Conservation (phyloP, 192 early-diverging fungal genomes). For the Chytriomyces sp. region DNA sequence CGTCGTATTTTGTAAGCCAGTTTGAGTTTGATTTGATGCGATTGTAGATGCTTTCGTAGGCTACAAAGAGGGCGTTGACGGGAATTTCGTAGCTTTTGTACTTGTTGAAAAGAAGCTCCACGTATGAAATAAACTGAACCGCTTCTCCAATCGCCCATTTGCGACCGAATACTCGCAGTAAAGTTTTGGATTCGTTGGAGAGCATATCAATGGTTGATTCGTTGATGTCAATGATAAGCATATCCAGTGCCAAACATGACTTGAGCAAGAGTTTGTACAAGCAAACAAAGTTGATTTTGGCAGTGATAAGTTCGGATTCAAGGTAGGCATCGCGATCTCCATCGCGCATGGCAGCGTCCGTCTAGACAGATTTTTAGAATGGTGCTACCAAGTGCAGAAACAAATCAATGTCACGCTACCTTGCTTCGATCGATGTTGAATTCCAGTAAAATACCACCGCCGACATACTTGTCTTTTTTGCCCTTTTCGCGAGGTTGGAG, state of each 20-base stretch:
- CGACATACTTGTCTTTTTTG: constrained; percentile 66
- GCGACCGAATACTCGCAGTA: constrained; percentile 43
- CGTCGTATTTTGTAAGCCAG: constrained; percentile 49
- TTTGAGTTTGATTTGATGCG: constrained; percentile 44
- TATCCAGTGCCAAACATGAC: constrained; percentile 51
- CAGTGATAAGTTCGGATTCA: constrained; percentile 18
- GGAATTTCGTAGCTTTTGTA: constrained; percentile 55
- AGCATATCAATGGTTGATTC: constrained; percentile 52
- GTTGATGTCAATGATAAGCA: constrained; percentile 40
- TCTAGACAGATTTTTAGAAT: background rate
- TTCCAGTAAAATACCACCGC: constrained; percentile 57
- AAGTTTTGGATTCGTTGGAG: constrained; percentile 47
- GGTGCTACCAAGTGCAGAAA: background rate
- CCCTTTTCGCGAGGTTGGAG: constrained; percentile 43
- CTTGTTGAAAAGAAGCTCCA: constrained; percentile 56
- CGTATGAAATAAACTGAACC: constrained; percentile 50
- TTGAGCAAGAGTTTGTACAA: constrained; percentile 54
- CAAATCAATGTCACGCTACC: background rate
- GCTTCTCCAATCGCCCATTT: constrained; percentile 55
- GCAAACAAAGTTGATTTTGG: constrained; percentile 44
- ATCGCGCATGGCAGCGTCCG: constrained; percentile 15
- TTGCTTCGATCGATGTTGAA: constrained; percentile 45
- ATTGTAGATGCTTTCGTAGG: constrained; percentile 51
- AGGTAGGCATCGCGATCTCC: constrained; percentile 24
- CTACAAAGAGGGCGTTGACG: constrained; percentile 44